Evolutionary conservation across 495 filamentous ascomycete species (phyloP), one percentile per base, ranked within the genome.

Genomic region (Staphylotrichum tortipilum): DNA sequence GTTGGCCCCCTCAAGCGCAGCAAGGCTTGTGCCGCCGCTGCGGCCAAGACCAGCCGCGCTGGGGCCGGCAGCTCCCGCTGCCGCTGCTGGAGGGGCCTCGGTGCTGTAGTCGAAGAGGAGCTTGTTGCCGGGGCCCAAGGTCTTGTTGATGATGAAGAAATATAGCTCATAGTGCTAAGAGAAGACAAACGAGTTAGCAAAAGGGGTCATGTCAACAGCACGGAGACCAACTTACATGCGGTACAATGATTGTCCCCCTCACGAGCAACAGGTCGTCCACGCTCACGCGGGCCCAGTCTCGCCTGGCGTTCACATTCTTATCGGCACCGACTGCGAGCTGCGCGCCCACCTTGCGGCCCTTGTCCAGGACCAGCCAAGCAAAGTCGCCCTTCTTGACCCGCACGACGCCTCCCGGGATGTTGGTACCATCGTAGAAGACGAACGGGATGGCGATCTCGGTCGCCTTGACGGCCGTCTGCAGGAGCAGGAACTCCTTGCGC

Each of bases 191-290:
- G 43, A 19, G 6, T 41, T 41, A 49, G 39, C 34, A 39, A 31
- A n/a, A n/a, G n/a, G n/a, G n/a, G n/a, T n/a, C 34, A 45, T 11
- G 42, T 6, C 5, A 19, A 3, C 12, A 42, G 31, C 23, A 19
- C 18, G 30, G 15, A 47, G 7, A 36, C 21, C 5, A 28, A 80
- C 85, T 74, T 71, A 94, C 89, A 74, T 96, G 92, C 40, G 92
- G 92, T 42, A 98, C 82, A 52, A 98, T 95, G 21, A 98, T 72
- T 54, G 91, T 88, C 3, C 88, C 89, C 58, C 89, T 78, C 14
- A 98, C 92, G 38, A 97, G 72, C 80, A 98, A 86, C 59, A 98
- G 67, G 72, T 98, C 92, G 66, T 98, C 92, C n/a, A 97, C 90
- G 26, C 87, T 83, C 21, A 97, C 84, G 34, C 90, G 73, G 3